A percentile compares a stretch with the other conserved stretches of the same genome.
phyloP scores from a whole-genome alignment of 2,329 filamentous ascomycete species.

The Drechslera avenae region DNA sequence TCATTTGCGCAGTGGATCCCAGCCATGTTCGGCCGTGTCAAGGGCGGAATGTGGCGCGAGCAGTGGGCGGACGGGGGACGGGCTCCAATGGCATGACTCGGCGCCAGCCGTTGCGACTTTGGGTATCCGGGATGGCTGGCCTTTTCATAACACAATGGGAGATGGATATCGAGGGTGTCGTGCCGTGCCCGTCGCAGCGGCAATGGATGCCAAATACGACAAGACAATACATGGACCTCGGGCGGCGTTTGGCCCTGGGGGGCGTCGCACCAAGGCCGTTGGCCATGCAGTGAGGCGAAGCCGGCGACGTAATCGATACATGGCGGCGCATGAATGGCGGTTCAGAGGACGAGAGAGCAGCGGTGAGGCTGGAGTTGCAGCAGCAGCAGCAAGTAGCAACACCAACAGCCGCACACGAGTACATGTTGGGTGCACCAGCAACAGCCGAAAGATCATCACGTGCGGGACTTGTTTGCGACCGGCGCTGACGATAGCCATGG shows the following conservation, averaged over 20 bases:
- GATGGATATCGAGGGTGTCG: neutral
- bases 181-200: no score
- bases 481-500: neutral
- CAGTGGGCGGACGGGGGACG: constrained; percentile 6
- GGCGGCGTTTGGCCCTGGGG: neutral
- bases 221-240: no score
- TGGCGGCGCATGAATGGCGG: neutral
- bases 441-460: constrained; percentile 3
- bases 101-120: constrained; percentile 6
- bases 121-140: neutral
- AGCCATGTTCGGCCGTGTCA: neutral
- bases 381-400: no score
- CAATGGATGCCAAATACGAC: no score
- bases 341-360: constrained; percentile 1
- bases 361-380: constrained; percentile 13
- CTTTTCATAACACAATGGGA: neutral
- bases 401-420: constrained; percentile 2
- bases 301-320: neutral
- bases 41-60: constrained; percentile 17
- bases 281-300: constrained; percentile 10
- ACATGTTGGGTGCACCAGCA: neutral
- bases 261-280: constrained; percentile 1
- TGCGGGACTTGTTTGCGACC: neutral
- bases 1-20: constrained; percentile 11
- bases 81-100: constrained; percentile 6